Evolutionary conservation across 2,329 filamentous ascomycete genomes (phyloP), one percentile per base, ranked within the genome.

Genomic region (Didymella pinodella): DNA sequence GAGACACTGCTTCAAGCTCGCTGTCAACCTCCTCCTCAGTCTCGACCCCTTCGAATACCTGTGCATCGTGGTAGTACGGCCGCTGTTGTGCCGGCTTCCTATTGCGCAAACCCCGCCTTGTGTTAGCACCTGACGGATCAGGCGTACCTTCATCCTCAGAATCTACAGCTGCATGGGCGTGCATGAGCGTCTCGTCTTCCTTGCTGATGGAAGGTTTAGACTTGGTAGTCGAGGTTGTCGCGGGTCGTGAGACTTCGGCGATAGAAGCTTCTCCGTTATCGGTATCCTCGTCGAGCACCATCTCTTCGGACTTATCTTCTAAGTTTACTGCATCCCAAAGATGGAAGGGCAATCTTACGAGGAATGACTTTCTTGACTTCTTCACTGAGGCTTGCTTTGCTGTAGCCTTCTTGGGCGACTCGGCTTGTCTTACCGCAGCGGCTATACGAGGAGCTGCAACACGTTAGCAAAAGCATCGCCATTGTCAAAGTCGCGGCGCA

Each of bases 31-130:
- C 55, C 5, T 57, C 48, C 12, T 54, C 49, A 18, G 54, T 57
- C 7, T 60, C 57, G 12, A 49, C 41, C 25, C 69, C 69, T 16
- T 75, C 72, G 38, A 73, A 75, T 3, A 73, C 50, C 46, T 75
- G 70, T 16, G 71, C 72, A 61, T 75, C 65, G 28, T 74, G 71
- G 41, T 66, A 72, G 59, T 76, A 76, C 10, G 74, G 74, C 25
- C 73, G 65, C 52, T 75, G 70, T 49, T 76, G 74, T 18, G 74
- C 72, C 32, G 73, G 71, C 40, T 72, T 74, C 53, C 74, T 66
- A 26, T 65, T 64, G 20, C 74, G 72, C n/a, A 76, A 61, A 14
- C 72, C 72, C 31, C 74, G 70, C 47, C 73, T 65, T 4, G 68
- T 64, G 16, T 66, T 58, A 28, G 69, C 48, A 18, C 71, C 62